These are phyloP conservation scores for Castanea sativa DNA, from an alignment of 306 rosid species.

Conservation along the genomic window DNA sequence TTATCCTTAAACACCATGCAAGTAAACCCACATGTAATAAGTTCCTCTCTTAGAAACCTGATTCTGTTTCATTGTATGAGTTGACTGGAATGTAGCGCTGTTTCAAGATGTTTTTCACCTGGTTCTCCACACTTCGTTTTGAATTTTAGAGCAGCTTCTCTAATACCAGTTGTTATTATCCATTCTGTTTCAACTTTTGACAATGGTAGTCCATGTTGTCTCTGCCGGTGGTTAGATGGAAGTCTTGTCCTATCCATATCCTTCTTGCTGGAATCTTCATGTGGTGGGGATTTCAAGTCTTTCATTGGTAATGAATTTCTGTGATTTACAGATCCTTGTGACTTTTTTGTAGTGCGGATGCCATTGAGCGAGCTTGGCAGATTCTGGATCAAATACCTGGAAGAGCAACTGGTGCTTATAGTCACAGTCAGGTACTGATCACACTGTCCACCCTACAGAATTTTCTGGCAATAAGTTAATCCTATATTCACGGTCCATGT, in stretches of 20 bases:
- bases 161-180: background rate
- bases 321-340: constrained; percentile 4
- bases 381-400: constrained; percentile 88
- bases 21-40: background rate
- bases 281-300: background rate
- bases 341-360: constrained; percentile 55
- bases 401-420: constrained; percentile 90
- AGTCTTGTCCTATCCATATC: no score
- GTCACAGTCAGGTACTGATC: constrained; percentile 82
- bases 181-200: background rate
- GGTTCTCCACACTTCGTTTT: background rate
- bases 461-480: background rate
- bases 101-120: background rate
- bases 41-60: background rate
- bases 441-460: background rate
- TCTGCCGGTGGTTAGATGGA: no score
- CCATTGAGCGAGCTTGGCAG: constrained; percentile 76
- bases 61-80: background rate
- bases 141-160: background rate
- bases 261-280: background rate
- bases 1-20: no score
- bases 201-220: no score
- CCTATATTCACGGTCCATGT: background rate
- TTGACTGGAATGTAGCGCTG: background rate
- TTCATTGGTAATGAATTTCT: background rate